These are phyloP conservation scores for Anethum foeniculum DNA, from an alignment of 140 eudicot genomes.

Conservation along the genomic window DNA sequence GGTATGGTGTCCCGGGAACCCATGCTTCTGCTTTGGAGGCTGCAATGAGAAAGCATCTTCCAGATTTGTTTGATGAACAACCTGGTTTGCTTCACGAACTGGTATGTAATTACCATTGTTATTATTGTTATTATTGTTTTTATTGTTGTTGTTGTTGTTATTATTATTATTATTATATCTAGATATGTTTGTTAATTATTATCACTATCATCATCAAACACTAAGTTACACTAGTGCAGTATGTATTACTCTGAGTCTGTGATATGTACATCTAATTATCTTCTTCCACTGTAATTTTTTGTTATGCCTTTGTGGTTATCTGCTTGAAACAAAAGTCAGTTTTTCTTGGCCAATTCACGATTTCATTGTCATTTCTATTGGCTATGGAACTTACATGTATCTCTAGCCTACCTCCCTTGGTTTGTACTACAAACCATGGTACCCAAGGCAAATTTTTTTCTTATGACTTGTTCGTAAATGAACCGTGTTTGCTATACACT, in stretches of 20 bases:
- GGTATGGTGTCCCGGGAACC: slow-evolving; percentile 80
- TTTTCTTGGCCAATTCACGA: neutral
- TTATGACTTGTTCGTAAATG: neutral
- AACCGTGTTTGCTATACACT: neutral
- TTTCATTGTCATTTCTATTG: neutral
- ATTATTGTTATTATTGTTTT: neutral
- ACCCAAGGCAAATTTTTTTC: neutral
- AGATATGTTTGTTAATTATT: too few relatives aligned
- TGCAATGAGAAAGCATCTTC: slow-evolving; percentile 74
- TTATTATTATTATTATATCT: too few relatives aligned
- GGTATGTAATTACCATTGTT: slow-evolving; percentile 27
- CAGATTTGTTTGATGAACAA: slow-evolving; percentile 69
- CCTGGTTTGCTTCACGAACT: slow-evolving; percentile 68
- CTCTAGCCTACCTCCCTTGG: neutral
- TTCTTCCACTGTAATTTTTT: neutral
- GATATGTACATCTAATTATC: neutral
- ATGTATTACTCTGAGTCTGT: neutral
- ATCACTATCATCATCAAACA: neutral
- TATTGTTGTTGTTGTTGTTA: too few relatives aligned
- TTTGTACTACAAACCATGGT: neutral
- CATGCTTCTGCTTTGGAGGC: slow-evolving; percentile 57
- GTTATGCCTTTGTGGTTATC: neutral
- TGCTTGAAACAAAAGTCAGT: neutral
- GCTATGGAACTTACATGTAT: neutral
- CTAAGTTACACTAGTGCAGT: neutral